Conservation (phyloP, 768 basidiomycete species). For the Podaxis rugospora region DNA sequence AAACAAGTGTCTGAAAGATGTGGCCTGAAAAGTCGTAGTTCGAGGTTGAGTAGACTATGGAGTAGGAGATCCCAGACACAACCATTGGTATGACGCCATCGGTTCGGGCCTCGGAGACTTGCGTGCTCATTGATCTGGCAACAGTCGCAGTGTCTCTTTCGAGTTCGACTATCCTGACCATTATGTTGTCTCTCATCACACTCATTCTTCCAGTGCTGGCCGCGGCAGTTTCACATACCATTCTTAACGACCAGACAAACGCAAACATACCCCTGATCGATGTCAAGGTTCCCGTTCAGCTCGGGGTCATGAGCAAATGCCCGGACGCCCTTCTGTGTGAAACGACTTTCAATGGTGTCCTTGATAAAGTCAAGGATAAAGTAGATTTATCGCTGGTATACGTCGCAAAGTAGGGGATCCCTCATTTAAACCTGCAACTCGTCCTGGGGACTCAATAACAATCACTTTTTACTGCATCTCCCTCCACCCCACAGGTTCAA, state of each 20-base stretch:
- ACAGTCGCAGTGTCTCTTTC: neutral
- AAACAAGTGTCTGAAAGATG: neutral
- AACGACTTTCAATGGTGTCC: conserved; percentile 65
- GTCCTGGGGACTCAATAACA: neutral
- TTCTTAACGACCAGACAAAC: conserved; percentile 11
- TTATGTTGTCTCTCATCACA: conserved; percentile 1
- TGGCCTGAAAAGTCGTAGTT: no score
- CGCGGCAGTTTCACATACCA: conserved; percentile 8
- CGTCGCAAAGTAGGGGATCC: conserved; percentile 57
- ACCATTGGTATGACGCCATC: conserved; percentile 22
- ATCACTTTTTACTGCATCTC: neutral
- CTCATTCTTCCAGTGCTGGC: conserved; percentile 4
- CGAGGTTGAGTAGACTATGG: no score
- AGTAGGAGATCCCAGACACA: no score
- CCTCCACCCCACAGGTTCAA: conserved; percentile 43
- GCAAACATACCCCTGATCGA: conserved; percentile 13
- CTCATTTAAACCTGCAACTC: conserved; percentile 12
- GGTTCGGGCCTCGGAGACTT: neutral
- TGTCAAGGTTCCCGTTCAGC: conserved; percentile 42
- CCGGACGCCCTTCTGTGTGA: conserved; percentile 86
- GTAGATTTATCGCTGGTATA: conserved; percentile 69
- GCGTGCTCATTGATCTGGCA: neutral
- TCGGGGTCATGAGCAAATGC: conserved; percentile 56
- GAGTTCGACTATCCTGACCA: neutral
- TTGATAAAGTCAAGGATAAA: conserved; percentile 57